Percentiles rank a stretch among this genome's conserved stretches.
These are phyloP conservation scores for Aspergillus carlsbadensis DNA, from an alignment of 495 filamentous ascomycete genomes.

Conservation along the genomic window DNA sequence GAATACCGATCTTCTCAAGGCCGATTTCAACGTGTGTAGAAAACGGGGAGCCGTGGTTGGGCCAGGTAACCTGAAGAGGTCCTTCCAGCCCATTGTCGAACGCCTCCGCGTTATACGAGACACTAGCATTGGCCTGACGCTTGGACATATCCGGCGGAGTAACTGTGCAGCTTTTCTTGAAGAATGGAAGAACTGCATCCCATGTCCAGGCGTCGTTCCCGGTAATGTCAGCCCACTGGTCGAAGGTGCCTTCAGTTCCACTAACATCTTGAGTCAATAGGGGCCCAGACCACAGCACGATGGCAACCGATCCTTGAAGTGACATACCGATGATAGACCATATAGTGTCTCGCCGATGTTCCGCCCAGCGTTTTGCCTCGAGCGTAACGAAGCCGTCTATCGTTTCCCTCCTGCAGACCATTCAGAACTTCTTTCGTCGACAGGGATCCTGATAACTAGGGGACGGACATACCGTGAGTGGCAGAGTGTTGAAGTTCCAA, in stretches of 20 bases:
- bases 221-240: constrained; percentile 57
- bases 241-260: constrained; percentile 36
- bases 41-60: constrained; percentile 47
- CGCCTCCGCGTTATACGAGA: constrained; percentile 37
- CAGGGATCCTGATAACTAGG: too few relatives aligned
- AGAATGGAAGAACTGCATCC: constrained; percentile 52
- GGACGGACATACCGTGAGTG: constrained; percentile 13
- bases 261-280: constrained; percentile 17
- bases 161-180: constrained; percentile 50
- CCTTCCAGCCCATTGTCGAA: constrained; percentile 26
- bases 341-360: constrained; percentile 34
- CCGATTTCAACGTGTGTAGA: constrained; percentile 35
- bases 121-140: constrained; percentile 42
- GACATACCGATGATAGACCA: constrained; percentile 36
- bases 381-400: constrained; percentile 40
- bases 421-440: too few relatives aligned
- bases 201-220: constrained; percentile 55
- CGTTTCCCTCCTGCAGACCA: constrained; percentile 18
- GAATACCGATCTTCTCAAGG: constrained; percentile 40
- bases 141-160: constrained; percentile 44
- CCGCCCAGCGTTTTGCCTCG: constrained; percentile 38
- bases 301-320: neutral
- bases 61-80: constrained; percentile 50
- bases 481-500: constrained; percentile 44
- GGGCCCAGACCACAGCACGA: neutral